Evolutionary conservation across 768 basidiomycete species (phyloP).

Genomic region (Pisolithus orientalis): DNA sequence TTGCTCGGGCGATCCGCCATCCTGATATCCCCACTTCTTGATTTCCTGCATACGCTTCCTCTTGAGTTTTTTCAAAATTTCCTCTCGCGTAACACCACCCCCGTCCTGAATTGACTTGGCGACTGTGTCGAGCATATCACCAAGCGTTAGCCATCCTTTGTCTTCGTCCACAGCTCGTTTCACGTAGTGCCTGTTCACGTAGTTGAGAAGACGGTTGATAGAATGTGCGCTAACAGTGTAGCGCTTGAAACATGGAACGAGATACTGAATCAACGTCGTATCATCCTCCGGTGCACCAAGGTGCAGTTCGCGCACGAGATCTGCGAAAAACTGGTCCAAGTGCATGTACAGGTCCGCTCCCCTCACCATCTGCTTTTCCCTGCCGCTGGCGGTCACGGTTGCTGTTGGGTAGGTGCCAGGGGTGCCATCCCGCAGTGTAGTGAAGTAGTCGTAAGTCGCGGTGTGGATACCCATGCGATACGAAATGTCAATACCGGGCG

Average conservation of each 20-base stretch:
- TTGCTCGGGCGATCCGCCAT: conserved; percentile 41
- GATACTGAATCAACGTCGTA: conserved; percentile 58
- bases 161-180: conserved; percentile 76
- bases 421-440: conserved; percentile 47
- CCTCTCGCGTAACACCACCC: conserved; percentile 44
- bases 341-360: conserved; percentile 69
- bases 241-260: conserved; percentile 65
- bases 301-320: conserved; percentile 53
- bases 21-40: conserved; percentile 64
- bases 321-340: conserved; percentile 65
- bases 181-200: conserved; percentile 65
- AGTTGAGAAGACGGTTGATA: conserved; percentile 68
- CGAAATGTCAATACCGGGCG: conserved; percentile 63
- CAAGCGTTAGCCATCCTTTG: conserved; percentile 67
- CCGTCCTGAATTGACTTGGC: conserved; percentile 45
- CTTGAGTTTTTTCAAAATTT: conserved; percentile 49
- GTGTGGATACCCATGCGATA: conserved; percentile 78
- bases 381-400: conserved; percentile 21
- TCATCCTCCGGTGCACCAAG: conserved; percentile 65
- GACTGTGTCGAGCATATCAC: conserved; percentile 57
- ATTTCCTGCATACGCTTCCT: conserved; percentile 59
- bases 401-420: conserved; percentile 17
- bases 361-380: conserved; percentile 30
- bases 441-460: conserved; percentile 78
- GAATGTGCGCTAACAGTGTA: conserved; percentile 62